phyloP scores from a whole-genome alignment of 2,329 filamentous ascomycete genomes.

The Monosporascus sp. region DNA sequence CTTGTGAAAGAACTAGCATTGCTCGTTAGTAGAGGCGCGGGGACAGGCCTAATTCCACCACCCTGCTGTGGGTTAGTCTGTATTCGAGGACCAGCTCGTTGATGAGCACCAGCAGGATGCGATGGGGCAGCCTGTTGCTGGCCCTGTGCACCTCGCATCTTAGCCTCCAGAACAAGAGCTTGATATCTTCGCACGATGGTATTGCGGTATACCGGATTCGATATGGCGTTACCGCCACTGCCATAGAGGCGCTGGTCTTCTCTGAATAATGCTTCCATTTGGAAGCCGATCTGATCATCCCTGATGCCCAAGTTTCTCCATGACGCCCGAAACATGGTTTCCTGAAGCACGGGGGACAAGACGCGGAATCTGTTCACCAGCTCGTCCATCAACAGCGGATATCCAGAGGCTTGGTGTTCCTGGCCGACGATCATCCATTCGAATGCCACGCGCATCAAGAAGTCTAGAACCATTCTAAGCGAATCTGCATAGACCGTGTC shows the following conservation, averaged over 20 bases:
- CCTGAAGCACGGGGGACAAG: conserved; percentile 46
- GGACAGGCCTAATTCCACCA: not conserved
- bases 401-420: conserved; percentile 32
- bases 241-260: conserved; percentile 29
- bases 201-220: conserved; percentile 12
- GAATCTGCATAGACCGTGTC: conserved; percentile 11
- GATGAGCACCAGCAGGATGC: not conserved
- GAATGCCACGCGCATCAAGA: conserved; percentile 37
- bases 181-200: conserved; percentile 13
- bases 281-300: conserved; percentile 28
- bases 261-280: conserved; percentile 32
- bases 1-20: not conserved
- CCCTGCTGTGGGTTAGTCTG: not conserved
- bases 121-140: not conserved
- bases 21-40: not conserved
- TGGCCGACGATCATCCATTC: conserved; percentile 33
- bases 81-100: not conserved
- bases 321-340: conserved; percentile 47
- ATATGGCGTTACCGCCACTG: conserved; percentile 14
- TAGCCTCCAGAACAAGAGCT: not conserved
- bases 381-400: conserved; percentile 54
- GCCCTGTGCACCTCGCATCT: not conserved
- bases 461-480: conserved; percentile 34
- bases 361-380: conserved; percentile 43
- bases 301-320: conserved; percentile 39